Conservation (phyloP, 2,329 filamentous ascomycete genomes). For the Alternaria hordeiaustralica region DNA sequence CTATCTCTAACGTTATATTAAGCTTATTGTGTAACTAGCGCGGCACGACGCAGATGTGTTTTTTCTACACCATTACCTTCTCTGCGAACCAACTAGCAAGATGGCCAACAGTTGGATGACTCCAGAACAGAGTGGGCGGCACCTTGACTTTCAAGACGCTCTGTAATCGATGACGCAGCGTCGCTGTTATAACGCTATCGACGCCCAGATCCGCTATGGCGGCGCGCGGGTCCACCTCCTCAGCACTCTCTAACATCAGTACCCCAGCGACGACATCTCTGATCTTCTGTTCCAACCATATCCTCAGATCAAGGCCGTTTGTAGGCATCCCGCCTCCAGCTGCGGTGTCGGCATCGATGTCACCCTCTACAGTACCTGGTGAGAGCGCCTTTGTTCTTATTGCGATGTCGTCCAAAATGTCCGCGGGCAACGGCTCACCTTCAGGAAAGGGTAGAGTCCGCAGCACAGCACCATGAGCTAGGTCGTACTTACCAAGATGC, state of each 20-base stretch:
- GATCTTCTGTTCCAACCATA: neutral
- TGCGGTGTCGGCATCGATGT: neutral
- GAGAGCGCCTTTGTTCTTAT: neutral
- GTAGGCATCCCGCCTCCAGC: neutral
- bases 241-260: neutral
- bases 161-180: neutral
- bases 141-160: neutral
- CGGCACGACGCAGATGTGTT: neutral
- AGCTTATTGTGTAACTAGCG: no score
- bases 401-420: neutral
- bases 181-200: neutral
- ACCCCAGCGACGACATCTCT: neutral
- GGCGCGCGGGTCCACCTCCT: neutral
- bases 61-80: rapidly evolving
- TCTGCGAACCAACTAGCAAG: neutral
- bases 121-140: neutral
- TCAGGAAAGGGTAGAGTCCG: neutral
- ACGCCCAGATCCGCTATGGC: neutral
- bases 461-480: neutral
- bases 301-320: neutral
- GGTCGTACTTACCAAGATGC: slow-evolving; percentile 27
- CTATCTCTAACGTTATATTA: no score
- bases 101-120: neutral
- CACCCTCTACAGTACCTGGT: neutral
- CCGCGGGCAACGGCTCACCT: neutral